A percentile compares a stretch with the other conserved stretches of the same genome.
Evolutionary conservation across 2,329 filamentous ascomycete species (phyloP).

Genomic region (Colletotrichum tanaceti): DNA sequence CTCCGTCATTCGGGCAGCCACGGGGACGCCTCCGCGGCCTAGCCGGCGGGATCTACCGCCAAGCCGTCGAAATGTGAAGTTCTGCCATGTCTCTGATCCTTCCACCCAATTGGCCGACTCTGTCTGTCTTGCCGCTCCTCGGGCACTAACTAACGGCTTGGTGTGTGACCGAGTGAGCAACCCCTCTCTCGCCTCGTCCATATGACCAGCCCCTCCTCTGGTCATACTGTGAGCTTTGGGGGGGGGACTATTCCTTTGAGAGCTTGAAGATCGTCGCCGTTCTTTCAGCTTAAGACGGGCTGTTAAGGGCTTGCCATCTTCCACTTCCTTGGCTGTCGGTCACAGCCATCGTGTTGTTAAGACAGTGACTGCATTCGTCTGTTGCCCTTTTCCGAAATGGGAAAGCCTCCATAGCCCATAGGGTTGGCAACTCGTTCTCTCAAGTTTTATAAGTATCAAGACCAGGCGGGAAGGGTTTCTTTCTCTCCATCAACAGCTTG

Average conservation of each 20-base stretch:
- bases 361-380: constrained; percentile 22
- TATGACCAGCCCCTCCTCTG: background rate
- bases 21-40: background rate
- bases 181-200: constrained; percentile 24
- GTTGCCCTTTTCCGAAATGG: background rate
- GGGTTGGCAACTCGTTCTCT: background rate
- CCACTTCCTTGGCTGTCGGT: background rate
- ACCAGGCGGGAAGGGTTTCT: too few relatives aligned
- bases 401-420: background rate
- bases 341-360: constrained; percentile 3
- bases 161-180: background rate
- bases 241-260: background rate
- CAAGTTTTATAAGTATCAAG: constrained; percentile 30
- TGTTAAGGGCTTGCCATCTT: background rate
- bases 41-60: constrained; percentile 14
- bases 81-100: constrained; percentile 5
- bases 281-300: constrained; percentile 9
- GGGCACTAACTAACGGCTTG: constrained; percentile 22
- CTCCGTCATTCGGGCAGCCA: constrained; percentile 27
- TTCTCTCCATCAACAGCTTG: background rate
- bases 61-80: background rate
- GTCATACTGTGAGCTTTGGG: background rate
- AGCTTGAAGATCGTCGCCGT: background rate
- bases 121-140: background rate
- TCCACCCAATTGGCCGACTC: background rate